These are phyloP conservation scores for Whalleya microplaca DNA, from an alignment of 2,329 filamentous ascomycete species.

Conservation along the genomic window DNA sequence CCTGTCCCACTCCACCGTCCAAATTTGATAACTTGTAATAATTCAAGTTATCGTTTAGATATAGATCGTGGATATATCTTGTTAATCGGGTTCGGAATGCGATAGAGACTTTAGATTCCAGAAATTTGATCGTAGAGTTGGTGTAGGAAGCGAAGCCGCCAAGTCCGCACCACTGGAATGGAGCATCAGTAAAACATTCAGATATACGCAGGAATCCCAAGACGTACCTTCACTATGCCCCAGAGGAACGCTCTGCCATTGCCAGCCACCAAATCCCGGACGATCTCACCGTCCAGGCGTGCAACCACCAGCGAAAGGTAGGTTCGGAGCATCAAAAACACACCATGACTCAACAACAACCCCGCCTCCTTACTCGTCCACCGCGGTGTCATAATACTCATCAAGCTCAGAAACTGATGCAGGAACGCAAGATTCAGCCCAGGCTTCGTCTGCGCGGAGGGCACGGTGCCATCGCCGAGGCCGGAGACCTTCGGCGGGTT, in stretches of 20 bases:
- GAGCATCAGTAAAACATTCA: conserved; percentile 15
- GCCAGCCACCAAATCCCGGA: conserved; percentile 92
- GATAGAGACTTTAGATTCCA: conserved; percentile 97
- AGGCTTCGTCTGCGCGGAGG: conserved; percentile 87
- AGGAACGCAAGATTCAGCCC: conserved; percentile 94
- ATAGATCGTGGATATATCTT: conserved; percentile 95
- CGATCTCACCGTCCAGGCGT: conserved; percentile 91
- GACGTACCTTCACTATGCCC: conserved; percentile 76
- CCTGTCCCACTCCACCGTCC: conserved; percentile 89
- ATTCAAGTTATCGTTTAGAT: conserved; percentile 91
- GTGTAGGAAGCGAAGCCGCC: conserved; percentile 94
- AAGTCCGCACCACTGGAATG: conserved; percentile 79
- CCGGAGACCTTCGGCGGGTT: conserved; percentile 86
- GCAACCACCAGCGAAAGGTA: conserved; percentile 94
- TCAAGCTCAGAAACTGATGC: conserved; percentile 92
- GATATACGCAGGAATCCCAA: not conserved
- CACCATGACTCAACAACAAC: conserved; percentile 81
- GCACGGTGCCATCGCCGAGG: conserved; percentile 74
- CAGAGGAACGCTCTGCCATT: conserved; percentile 86
- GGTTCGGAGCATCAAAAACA: conserved; percentile 88
- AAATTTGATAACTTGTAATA: conserved; percentile 95
- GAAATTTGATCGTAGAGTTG: conserved; percentile 98
- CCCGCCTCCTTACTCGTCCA: conserved; percentile 97
- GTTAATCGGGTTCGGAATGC: conserved; percentile 95
- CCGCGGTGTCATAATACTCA: conserved; percentile 96